Evolutionary conservation across 2,329 filamentous ascomycete genomes (phyloP).

Genomic region (Fusarium transvaalense): DNA sequence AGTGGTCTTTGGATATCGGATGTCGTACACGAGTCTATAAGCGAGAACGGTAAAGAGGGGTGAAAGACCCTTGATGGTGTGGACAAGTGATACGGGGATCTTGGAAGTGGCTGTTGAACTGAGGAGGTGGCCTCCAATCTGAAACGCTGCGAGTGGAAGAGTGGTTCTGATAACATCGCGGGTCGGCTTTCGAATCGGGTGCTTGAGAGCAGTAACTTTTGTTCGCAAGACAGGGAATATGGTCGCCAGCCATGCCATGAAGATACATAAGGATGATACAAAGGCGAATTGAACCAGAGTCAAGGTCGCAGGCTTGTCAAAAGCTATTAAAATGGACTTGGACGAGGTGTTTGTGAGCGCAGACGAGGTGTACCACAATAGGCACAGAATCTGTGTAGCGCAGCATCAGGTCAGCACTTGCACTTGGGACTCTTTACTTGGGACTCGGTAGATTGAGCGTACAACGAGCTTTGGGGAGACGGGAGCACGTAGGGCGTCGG

Average conservation of each 20-base stretch:
- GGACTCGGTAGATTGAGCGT: conserved; percentile 50
- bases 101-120: conserved; percentile 94
- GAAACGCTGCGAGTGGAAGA: conserved; percentile 91
- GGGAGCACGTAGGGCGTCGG: conserved; percentile 89
- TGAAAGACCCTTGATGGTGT: conserved; percentile 98
- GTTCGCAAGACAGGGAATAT: conserved; percentile 78
- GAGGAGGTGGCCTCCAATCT: conserved; percentile 92
- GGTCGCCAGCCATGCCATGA: conserved; percentile 80
- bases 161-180: conserved; percentile 87
- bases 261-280: conserved; percentile 87
- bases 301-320: conserved; percentile 90
- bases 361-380: conserved; percentile 94
- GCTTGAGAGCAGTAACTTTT: conserved; percentile 81
- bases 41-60: conserved; percentile 95
- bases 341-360: conserved; percentile 97
- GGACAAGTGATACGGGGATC: conserved; percentile 95
- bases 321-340: conserved; percentile 93
- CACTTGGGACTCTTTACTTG: conserved; percentile 18
- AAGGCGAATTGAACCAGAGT: conserved; percentile 95
- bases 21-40: conserved; percentile 89
- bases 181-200: conserved; percentile 85
- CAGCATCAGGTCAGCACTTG: conserved; percentile 45
- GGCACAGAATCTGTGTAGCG: conserved; percentile 77
- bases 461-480: conserved; percentile 91
- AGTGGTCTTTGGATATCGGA: conserved; percentile 86